Percentiles rank a stretch among this genome's conserved stretches.
Conservation (phyloP, 148 eudicot species). For the Fagopyrum tataricum region DNA sequence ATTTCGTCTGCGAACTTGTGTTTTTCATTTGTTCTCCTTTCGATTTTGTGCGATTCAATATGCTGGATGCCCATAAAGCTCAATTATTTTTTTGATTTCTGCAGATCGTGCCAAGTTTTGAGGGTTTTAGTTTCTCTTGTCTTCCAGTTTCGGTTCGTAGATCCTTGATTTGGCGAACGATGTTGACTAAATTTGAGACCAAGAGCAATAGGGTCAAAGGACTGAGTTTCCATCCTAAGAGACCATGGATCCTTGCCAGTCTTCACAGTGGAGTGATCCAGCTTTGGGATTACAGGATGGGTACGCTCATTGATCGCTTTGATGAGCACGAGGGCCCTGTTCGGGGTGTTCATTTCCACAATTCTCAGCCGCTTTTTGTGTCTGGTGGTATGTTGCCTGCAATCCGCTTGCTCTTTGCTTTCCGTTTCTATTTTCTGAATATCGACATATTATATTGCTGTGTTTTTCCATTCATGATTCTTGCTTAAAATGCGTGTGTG, state of each 20-base stretch:
- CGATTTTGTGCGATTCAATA: background rate
- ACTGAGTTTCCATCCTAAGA: background rate
- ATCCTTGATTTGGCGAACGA: too few species aligned
- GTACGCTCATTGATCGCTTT: slow-evolving; percentile 4
- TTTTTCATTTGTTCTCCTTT: background rate
- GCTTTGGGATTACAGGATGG: background rate
- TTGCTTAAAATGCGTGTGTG: background rate
- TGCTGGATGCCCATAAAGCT: background rate
- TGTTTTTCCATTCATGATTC: background rate
- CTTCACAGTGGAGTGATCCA: background rate
- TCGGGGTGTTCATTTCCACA: background rate
- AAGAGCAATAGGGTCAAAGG: slow-evolving; percentile 2
- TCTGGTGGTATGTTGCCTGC: background rate
- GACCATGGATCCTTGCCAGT: slow-evolving; percentile 6
- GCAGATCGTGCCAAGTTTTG: background rate
- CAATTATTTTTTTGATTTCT: background rate
- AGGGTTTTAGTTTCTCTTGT: background rate
- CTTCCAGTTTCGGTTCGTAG: background rate
- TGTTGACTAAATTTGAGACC: too few species aligned
- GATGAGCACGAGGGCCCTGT: background rate
- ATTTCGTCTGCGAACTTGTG: too few species aligned
- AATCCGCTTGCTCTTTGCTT: too few species aligned
- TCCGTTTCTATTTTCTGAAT: background rate
- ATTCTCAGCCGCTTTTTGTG: background rate
- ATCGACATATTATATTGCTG: background rate